Evolutionary conservation across 164 flowering plant genomes (phyloP).

Genomic region (Tetracentron sinense): DNA sequence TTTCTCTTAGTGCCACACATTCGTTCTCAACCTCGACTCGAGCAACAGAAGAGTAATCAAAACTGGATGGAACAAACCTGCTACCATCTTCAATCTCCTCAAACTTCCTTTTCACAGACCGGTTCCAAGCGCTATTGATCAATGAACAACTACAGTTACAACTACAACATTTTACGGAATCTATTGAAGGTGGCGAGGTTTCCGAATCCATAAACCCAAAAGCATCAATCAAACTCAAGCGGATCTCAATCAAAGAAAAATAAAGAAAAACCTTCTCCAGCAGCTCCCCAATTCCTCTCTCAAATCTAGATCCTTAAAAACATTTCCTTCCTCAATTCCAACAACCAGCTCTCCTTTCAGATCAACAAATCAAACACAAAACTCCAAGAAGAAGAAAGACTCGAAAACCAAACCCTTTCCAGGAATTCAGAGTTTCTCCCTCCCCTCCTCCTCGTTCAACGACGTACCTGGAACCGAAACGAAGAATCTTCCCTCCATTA

Average conservation of each 20-base stretch:
- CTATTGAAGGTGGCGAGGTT: conserved; percentile 23
- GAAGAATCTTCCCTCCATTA: neutral
- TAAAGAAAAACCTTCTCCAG: neutral
- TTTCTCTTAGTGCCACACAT: conserved; percentile 65
- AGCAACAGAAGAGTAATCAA: conserved; percentile 34
- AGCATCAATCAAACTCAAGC: conserved; percentile 23
- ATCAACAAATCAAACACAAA: conserved; percentile 5
- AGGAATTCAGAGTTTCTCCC: neutral
- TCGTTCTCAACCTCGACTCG: conserved; percentile 80
- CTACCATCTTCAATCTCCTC: conserved; percentile 43
- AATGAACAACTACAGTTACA: conserved; percentile 57
- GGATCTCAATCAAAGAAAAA: conserved; percentile 4
- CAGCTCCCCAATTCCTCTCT: conserved; percentile 8
- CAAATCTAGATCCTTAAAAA: conserved; percentile 6
- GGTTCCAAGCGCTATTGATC: conserved; percentile 30
- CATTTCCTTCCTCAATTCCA: conserved; percentile 9
- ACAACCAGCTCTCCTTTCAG: conserved; percentile 9
- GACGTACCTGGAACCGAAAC: neutral
- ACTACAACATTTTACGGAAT: conserved; percentile 42
- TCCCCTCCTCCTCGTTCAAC: neutral
- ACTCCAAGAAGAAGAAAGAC: neutral
- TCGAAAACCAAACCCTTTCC: neutral
- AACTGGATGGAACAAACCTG: conserved; percentile 19
- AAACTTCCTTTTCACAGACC: conserved; percentile 67
- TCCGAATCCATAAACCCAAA: conserved; percentile 41